Evolutionary conservation across 2,329 filamentous ascomycete genomes (phyloP).

Genomic region (Pseudopithomyces chartarum): DNA sequence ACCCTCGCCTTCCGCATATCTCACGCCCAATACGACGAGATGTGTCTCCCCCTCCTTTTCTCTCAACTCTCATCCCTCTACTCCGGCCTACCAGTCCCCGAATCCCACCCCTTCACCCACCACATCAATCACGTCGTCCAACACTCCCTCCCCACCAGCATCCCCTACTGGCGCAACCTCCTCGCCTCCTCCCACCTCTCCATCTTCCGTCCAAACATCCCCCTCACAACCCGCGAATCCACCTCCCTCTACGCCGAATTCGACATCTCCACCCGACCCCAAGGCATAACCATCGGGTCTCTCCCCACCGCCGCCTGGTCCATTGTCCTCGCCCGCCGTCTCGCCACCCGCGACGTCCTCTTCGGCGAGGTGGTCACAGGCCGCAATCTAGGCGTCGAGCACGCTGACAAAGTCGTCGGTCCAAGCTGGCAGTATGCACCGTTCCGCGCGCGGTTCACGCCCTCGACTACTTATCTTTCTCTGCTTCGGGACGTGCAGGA

Average conservation of each 20-base stretch:
- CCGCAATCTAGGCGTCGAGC: constrained; percentile 62
- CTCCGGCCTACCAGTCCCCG: constrained; percentile 35
- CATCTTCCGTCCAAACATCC: constrained; percentile 39
- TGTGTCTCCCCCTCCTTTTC: constrained; percentile 67
- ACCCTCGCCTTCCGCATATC: constrained; percentile 67
- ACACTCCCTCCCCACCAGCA: constrained; percentile 52
- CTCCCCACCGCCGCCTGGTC: constrained; percentile 72
- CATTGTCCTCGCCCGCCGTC: constrained; percentile 62
- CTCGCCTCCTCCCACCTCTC: constrained; percentile 60
- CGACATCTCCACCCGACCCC: constrained; percentile 49
- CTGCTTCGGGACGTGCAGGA: constrained; percentile 43
- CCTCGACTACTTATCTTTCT: constrained; percentile 49
- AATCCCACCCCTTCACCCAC: constrained; percentile 50
- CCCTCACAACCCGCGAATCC: constrained; percentile 32
- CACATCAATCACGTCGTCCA: constrained; percentile 51
- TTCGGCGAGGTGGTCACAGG: constrained; percentile 72
- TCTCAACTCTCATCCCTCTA: constrained; percentile 64
- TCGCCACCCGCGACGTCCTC: constrained; percentile 60
- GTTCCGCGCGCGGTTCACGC: constrained; percentile 62
- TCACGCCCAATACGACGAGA: constrained; percentile 72
- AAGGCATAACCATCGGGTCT: constrained; percentile 66
- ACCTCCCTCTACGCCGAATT: constrained; percentile 39
- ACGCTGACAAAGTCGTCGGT: constrained; percentile 63
- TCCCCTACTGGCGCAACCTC: constrained; percentile 66
- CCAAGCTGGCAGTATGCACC: constrained; percentile 72